Evolutionary conservation across 2,329 filamentous ascomycete genomes (phyloP).

Genomic region (Celoporthe dispersa): DNA sequence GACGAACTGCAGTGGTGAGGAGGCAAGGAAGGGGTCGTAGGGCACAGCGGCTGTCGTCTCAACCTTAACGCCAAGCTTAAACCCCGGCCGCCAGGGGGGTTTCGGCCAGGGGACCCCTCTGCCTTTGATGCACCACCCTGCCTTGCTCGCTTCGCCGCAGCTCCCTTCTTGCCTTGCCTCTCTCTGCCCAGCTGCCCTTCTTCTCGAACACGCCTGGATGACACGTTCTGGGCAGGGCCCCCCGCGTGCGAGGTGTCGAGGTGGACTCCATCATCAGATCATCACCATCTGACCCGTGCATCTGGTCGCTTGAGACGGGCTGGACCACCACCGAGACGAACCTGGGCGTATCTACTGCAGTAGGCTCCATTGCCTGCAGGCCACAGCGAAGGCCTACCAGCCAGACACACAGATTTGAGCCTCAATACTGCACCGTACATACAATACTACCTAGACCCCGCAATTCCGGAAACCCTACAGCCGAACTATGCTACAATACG

Average conservation of each 20-base stretch:
- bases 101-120: conserved; percentile 1
- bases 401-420: neutral
- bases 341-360: too few relatives aligned
- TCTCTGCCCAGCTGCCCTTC: neutral
- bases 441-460: neutral
- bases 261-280: neutral
- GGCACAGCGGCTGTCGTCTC: conserved; percentile 2
- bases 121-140: neutral
- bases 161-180: too few relatives aligned
- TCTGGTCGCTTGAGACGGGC: neutral
- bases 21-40: conserved; percentile 2
- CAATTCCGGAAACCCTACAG: neutral
- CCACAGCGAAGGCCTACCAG: neutral
- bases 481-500: neutral
- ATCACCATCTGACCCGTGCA: neutral
- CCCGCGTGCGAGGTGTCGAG: neutral
- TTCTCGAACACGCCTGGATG: neutral
- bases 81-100: conserved; percentile 15
- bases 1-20: neutral
- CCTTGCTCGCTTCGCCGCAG: neutral
- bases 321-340: neutral
- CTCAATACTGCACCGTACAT: neutral
- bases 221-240: neutral
- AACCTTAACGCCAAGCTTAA: conserved; percentile 26
- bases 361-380: neutral